Evolutionary conservation across 768 basidiomycete genomes (phyloP).

Genomic region (Pisolithus albus): DNA sequence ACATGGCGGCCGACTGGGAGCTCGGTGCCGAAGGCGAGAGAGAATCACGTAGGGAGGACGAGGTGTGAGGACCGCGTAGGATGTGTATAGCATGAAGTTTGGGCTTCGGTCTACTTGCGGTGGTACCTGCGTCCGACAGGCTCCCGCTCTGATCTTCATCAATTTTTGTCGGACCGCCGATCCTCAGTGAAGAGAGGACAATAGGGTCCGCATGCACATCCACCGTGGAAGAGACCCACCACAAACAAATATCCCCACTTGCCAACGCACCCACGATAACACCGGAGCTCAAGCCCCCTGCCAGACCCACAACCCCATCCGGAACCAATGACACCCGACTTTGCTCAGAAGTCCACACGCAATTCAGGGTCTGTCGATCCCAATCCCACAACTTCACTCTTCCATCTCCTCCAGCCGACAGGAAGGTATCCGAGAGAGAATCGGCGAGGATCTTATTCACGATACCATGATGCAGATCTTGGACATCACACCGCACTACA

Average conservation of each 20-base stretch:
- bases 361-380: slow-evolving; percentile 33
- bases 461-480: slow-evolving; percentile 56
- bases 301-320: slow-evolving; percentile 49
- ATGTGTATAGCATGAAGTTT: too few species aligned
- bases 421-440: slow-evolving; percentile 27
- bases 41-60: too few species aligned
- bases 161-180: slow-evolving; percentile 30
- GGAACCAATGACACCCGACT: slow-evolving; percentile 29
- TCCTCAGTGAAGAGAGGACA: slow-evolving; percentile 23
- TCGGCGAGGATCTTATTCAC: slow-evolving; percentile 55
- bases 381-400: slow-evolving; percentile 69
- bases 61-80: too few species aligned
- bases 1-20: slow-evolving; percentile 19
- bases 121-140: too few species aligned
- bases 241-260: slow-evolving; percentile 54
- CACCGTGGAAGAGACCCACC: slow-evolving; percentile 38
- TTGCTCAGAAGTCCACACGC: slow-evolving; percentile 56
- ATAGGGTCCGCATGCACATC: slow-evolving; percentile 11
- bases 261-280: slow-evolving; percentile 43
- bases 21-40: too few species aligned
- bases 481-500: slow-evolving; percentile 41
- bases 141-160: slow-evolving; percentile 1
- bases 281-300: slow-evolving; percentile 36
- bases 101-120: too few species aligned
- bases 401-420: slow-evolving; percentile 58